Percentiles rank a stretch among this genome's conserved stretches.
These are phyloP conservation scores for Penicillium sp. DNA, from an alignment of 2,329 filamentous ascomycete species.

Conservation along the genomic window DNA sequence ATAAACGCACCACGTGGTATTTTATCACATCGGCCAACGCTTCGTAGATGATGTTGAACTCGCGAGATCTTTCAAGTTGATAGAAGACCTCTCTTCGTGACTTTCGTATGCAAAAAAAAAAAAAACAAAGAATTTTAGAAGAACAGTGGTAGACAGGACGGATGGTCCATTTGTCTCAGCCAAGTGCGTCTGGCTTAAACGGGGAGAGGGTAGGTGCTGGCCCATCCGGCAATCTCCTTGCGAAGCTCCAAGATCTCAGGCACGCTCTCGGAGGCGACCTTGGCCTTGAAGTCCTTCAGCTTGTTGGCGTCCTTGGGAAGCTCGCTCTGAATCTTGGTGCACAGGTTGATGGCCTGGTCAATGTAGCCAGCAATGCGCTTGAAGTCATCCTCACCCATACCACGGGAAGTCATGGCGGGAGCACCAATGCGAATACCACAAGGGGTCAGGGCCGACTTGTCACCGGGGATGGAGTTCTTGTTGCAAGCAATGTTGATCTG, in stretches of 20 bases:
- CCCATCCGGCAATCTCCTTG: constrained; percentile 87
- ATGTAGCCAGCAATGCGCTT: constrained; percentile 86
- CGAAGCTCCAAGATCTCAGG: constrained; percentile 76
- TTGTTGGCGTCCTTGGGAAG: constrained; percentile 98
- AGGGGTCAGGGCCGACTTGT: constrained; percentile 93
- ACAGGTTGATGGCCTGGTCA: constrained; percentile 79
- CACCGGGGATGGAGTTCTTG: constrained; percentile 97
- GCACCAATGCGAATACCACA: constrained; percentile 94
- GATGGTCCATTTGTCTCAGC: no score
- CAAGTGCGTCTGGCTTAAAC: constrained; percentile 27
- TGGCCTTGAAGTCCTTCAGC: constrained; percentile 98
- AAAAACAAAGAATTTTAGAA: constrained; percentile 1
- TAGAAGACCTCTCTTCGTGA: constrained; percentile 16
- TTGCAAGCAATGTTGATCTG: constrained; percentile 99
- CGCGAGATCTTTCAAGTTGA: constrained; percentile 14
- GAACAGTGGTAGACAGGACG: neutral
- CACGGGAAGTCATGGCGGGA: constrained; percentile 93
- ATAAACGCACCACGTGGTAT: constrained; percentile 26
- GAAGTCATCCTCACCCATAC: constrained; percentile 89
- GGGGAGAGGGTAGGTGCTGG: constrained; percentile 84
- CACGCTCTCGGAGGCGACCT: constrained; percentile 72
- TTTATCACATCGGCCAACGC: constrained; percentile 16
- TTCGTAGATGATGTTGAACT: constrained; percentile 37
- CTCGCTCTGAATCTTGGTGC: constrained; percentile 74
- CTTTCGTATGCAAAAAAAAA: constrained; percentile 12